These are phyloP conservation scores for Hamigera avellanea DNA, from an alignment of 495 filamentous ascomycete genomes.

Conservation along the genomic window DNA sequence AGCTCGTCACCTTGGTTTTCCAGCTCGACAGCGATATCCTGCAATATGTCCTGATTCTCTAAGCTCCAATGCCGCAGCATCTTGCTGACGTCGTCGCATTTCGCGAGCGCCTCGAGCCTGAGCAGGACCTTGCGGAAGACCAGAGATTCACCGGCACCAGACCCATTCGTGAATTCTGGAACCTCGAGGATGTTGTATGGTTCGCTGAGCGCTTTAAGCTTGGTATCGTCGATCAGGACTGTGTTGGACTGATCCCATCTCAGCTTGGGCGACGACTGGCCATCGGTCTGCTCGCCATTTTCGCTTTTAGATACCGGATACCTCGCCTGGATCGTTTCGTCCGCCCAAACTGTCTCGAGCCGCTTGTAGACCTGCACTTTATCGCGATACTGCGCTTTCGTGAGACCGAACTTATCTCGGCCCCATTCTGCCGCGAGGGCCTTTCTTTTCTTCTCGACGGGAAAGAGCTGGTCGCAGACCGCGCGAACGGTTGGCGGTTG, in stretches of 20 bases:
- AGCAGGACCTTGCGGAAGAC: slow-evolving; percentile 23
- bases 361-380: slow-evolving; percentile 85
- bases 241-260: slow-evolving; percentile 79
- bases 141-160: slow-evolving; percentile 13
- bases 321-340: slow-evolving; percentile 33
- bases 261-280: neutral
- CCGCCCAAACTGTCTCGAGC: slow-evolving; percentile 58
- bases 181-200: slow-evolving; percentile 75
- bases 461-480: slow-evolving; percentile 44
- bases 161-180: slow-evolving; percentile 51
- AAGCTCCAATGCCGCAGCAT: slow-evolving; percentile 17
- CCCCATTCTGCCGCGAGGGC: slow-evolving; percentile 62
- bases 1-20: neutral
- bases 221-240: slow-evolving; percentile 75
- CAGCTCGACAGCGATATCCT: neutral
- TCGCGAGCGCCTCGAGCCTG: slow-evolving; percentile 20
- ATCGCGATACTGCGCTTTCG: slow-evolving; percentile 44
- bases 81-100: slow-evolving; percentile 30
- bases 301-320: slow-evolving; percentile 24
- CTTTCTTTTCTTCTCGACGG: slow-evolving; percentile 18
- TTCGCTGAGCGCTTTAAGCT: slow-evolving; percentile 66
- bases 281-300: neutral
- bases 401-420: slow-evolving; percentile 66
- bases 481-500: slow-evolving; percentile 51
- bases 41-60: neutral